Evolutionary conservation across 2,329 filamentous ascomycete genomes (phyloP), one percentile per base, ranked within the genome.

Genomic region (Madurella fahalii): DNA sequence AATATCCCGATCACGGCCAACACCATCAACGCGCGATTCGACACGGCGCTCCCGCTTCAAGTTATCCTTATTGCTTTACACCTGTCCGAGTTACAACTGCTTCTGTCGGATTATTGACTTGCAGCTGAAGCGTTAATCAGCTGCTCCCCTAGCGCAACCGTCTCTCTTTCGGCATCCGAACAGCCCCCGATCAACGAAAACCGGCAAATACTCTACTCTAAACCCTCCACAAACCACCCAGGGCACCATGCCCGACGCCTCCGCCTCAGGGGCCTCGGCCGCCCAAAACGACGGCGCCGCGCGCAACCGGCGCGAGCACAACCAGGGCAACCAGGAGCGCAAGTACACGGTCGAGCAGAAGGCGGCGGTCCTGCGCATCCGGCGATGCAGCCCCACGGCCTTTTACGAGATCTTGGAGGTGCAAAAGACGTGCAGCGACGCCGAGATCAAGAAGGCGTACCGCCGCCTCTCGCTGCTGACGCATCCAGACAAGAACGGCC

Each of bases 401-500:
- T 99, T 95, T 73, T 99, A 99, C 76, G 94, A 97, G 70, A 97
- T 99, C 63, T 76, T 99, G 47, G 84, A 87, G 59, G 76, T 86
- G 40, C 80, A 80, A 64, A 74, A 79, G 54, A 82, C 84, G 17
- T 86, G 83, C 65, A 84, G 84, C 47, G 93, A 97, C 64, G 72
- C 78, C 58, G 93, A 97, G 67, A 91, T 99, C 69, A 99, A 97
- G 73, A 97, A 97, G 77, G 93, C 94, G 7, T 99, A 99, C 74
- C 84, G 93, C 67, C 97, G 96, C 75, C 81, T 95, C 69, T 94
- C 89, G 69, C 77, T 99, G 66, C 79, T 97, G 67, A 99, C 94
- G 56, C 94, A 99, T 77, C 94, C 94, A 60, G 94, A 99, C 78
- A 99, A 99, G 78, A 99, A 99, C 79, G 92, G 92, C 48, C 92